phyloP scores from a whole-genome alignment of 345 rosid genomes.

The Bruguiera gymnorhiza region DNA sequence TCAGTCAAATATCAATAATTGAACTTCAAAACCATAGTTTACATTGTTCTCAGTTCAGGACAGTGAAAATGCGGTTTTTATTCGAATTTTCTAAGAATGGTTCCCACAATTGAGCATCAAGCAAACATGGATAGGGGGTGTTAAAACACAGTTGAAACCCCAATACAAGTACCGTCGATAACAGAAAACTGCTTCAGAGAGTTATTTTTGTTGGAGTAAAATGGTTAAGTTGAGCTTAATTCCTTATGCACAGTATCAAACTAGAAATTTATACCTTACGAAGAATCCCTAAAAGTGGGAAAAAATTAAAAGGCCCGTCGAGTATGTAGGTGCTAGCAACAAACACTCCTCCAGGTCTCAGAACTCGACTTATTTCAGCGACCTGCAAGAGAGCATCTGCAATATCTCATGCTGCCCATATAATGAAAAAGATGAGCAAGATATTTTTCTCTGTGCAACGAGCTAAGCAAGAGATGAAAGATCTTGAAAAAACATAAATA shows the following conservation, averaged over 20 bases:
- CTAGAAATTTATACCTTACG: conserved; percentile 47
- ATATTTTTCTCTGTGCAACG: not conserved
- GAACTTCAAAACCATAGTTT: not conserved
- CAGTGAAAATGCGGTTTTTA: too few species aligned
- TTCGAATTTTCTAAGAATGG: too few species aligned
- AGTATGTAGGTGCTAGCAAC: conserved; percentile 67
- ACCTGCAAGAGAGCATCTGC: conserved; percentile 37
- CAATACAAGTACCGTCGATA: too few species aligned
- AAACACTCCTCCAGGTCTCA: conserved; percentile 84
- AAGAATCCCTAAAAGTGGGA: conserved; percentile 48
- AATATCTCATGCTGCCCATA: conserved; percentile 5
- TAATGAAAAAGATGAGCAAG: not conserved
- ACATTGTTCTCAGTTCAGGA: not conserved
- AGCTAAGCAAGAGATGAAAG: too few species aligned
- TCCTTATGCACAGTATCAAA: conserved; percentile 8
- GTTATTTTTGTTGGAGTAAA: not conserved
- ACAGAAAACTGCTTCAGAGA: too few species aligned
- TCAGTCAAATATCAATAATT: not conserved
- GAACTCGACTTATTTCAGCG: conserved; percentile 83
- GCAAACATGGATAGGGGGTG: too few species aligned
- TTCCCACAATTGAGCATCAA: too few species aligned
- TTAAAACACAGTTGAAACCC: too few species aligned
- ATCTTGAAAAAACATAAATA: too few species aligned
- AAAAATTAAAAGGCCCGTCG: conserved; percentile 51
- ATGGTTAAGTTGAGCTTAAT: conserved; percentile 3